Evolutionary conservation across 2,329 filamentous ascomycete species (phyloP).

Genomic region (Rutstroemia sydowiana): DNA sequence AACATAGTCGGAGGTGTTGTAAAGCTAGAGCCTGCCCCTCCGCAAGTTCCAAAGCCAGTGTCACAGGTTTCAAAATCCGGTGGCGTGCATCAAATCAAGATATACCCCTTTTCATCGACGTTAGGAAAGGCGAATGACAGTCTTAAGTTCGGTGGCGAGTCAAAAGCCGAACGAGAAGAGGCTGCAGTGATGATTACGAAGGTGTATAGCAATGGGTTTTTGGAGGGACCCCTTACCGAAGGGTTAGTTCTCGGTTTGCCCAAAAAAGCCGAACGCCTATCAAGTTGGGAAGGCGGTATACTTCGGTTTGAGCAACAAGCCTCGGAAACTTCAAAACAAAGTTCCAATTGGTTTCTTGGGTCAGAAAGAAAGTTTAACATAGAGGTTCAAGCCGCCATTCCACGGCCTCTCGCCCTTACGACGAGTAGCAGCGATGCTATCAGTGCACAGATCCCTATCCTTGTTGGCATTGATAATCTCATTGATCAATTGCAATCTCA

Average conservation of each 20-base stretch:
- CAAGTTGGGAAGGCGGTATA: constrained; percentile 76
- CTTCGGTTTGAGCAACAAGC: constrained; percentile 65
- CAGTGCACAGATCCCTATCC: constrained; percentile 41
- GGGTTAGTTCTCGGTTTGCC: constrained; percentile 66
- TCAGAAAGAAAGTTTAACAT: constrained; percentile 67
- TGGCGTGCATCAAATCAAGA: constrained; percentile 51
- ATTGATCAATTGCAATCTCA: constrained; percentile 67
- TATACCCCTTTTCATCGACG: constrained; percentile 68
- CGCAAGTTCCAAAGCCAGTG: constrained; percentile 20
- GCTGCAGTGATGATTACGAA: constrained; percentile 63
- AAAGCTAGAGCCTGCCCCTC: constrained; percentile 74
- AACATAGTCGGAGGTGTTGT: constrained; percentile 79
- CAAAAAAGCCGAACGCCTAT: constrained; percentile 43
- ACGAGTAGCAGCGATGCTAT: constrained; percentile 36
- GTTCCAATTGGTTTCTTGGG: constrained; percentile 65
- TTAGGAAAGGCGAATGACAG: constrained; percentile 52
- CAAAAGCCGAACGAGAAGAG: constrained; percentile 74
- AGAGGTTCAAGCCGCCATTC: constrained; percentile 68
- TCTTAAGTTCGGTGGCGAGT: constrained; percentile 81
- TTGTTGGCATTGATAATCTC: constrained; percentile 80
- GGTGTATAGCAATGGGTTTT: constrained; percentile 61
- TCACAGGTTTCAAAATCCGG: constrained; percentile 37
- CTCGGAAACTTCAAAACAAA: constrained; percentile 39
- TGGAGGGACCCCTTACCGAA: constrained; percentile 83
- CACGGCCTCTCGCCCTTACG: constrained; percentile 51